Evolutionary conservation across 208 protist species (phyloP), one percentile per base, ranked within the genome.

Genomic region (Trypanosoma scelopori): DNA sequence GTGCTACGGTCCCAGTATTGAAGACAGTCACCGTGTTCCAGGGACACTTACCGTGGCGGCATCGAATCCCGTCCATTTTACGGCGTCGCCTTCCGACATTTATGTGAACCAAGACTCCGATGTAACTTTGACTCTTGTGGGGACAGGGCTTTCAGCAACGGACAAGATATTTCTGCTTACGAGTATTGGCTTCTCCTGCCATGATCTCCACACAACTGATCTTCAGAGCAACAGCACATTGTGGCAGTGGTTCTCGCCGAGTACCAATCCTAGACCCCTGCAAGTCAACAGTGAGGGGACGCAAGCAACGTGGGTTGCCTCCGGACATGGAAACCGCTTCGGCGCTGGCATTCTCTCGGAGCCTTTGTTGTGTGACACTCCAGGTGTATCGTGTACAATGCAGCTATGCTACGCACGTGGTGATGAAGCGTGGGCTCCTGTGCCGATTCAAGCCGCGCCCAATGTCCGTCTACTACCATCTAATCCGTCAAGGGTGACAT

Each of bases 381-480:
- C 70, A 2, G 68, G 74, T 23, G 55, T 67, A 22, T 76, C 60
- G 18, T 96, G 91, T 61, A 65, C 25, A 41, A 72, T 96, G 84
- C 73, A 91, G 76, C 71, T 96, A 56, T 96, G 91, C 71, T 96
- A 96, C 78, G 59, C 55, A 48, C 86, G 88, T 32, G 55, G 46
- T 27, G 86, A 79, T 46, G 75, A 57, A 27, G 87, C 84, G 47
- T 96, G 91, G 91, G 82, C 84, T 7, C 82, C 84, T 11, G 91
- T 96, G 18, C 39, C 77, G 18, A 78, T 90, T 42, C 27, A 71
- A 39, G 62, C 30, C 15, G 15, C 51, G 27, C 55, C 76, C 3
- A 48, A 49, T 15, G 9, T 71, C 18, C 20, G 69, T 42, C 73
- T 94, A 13, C 49, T 81, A n/a, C 79, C 82, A 37, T 84, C 86